Evolutionary conservation across 2,329 filamentous ascomycete genomes (phyloP).

Genomic region (Cladophialophora immunda): DNA sequence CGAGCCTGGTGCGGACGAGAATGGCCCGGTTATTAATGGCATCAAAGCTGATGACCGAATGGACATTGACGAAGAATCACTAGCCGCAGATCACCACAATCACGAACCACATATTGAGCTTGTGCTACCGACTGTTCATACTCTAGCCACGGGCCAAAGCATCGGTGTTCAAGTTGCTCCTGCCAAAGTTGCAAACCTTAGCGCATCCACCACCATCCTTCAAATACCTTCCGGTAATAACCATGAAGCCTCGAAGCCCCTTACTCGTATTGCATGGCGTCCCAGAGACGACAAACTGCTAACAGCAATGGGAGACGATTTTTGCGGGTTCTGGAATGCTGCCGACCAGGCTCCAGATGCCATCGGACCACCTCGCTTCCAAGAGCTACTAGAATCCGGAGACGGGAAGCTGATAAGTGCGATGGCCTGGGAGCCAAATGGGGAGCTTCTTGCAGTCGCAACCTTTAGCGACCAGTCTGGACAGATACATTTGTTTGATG

Average conservation of each 20-base stretch:
- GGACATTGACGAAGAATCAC: slow-evolving; percentile 49
- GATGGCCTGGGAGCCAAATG: slow-evolving; percentile 56
- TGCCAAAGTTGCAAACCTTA: slow-evolving; percentile 58
- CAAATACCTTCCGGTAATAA: slow-evolving; percentile 43
- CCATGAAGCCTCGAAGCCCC: slow-evolving; percentile 45
- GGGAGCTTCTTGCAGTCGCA: slow-evolving; percentile 56
- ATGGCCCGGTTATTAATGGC: slow-evolving; percentile 42
- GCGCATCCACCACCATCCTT: slow-evolving; percentile 54
- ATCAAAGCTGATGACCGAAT: slow-evolving; percentile 42
- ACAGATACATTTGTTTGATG: slow-evolving; percentile 55
- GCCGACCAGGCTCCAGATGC: slow-evolving; percentile 14
- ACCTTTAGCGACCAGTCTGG: slow-evolving; percentile 54
- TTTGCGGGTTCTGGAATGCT: slow-evolving; percentile 57
- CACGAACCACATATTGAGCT: slow-evolving; percentile 37
- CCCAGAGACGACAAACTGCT: slow-evolving; percentile 54
- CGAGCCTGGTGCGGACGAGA: slow-evolving; percentile 52
- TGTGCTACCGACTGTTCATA: slow-evolving; percentile 46
- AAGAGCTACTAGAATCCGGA: slow-evolving; percentile 31
- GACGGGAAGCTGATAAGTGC: slow-evolving; percentile 51
- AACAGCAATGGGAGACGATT: slow-evolving; percentile 53
- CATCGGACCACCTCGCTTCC: slow-evolving; percentile 24
- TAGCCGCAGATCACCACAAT: slow-evolving; percentile 48
- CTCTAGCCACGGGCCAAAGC: slow-evolving; percentile 55
- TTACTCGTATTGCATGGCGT: slow-evolving; percentile 55
- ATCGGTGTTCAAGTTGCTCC: slow-evolving; percentile 57